Evolutionary conservation across 306 rosid species (phyloP), one percentile per base, ranked within the genome.

Genomic region (Inga leiocalycina): DNA sequence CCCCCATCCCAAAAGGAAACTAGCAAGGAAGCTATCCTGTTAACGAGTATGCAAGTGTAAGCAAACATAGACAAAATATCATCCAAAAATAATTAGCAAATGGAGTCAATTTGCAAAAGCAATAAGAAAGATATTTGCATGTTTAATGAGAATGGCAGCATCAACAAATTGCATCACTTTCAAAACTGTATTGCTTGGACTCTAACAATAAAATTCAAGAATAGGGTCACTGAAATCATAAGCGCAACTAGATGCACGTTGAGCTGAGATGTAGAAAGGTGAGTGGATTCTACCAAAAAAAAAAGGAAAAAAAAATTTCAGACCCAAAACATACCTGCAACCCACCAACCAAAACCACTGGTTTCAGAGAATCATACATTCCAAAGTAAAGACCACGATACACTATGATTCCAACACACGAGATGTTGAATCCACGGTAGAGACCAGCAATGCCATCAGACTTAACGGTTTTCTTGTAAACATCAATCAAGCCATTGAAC

Each of bases 301-400:
- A 30, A 64, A 32, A 32, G 34, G 1, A 32, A 32, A 32, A 3
- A 56, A 6, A 54, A 16, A 37, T 0, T 1, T 32, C 70, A 59
- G 74, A 81, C 19, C 52, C 57, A 56, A 45, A 10, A 74, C 88
- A 72, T 86, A 94, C 98, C 98, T 91, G 92, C 89, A 92, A 13
- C 1, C 74, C 88, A 72, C 93, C 98, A 77, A 89, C 91, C 87
- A 92, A 84, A 86, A 91, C 91, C 45, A 88, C 96, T 73, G 98
- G 97, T 75, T 94, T 94, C 83, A 94, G 86, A 74, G 98, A 94
- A 86, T 92, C 98, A 65, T 94, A 94, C 92, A 94, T 84, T 87
- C 98, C 98, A 81, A 94, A 93, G 85, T 93, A 93, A 32, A 94
- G 94, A 82, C 98, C 98, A 72, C 98, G 97, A 41, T 94, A 90